Evolutionary conservation across 352 stramenopile species (phyloP).

Genomic region (Thalassiosira pacifica): DNA sequence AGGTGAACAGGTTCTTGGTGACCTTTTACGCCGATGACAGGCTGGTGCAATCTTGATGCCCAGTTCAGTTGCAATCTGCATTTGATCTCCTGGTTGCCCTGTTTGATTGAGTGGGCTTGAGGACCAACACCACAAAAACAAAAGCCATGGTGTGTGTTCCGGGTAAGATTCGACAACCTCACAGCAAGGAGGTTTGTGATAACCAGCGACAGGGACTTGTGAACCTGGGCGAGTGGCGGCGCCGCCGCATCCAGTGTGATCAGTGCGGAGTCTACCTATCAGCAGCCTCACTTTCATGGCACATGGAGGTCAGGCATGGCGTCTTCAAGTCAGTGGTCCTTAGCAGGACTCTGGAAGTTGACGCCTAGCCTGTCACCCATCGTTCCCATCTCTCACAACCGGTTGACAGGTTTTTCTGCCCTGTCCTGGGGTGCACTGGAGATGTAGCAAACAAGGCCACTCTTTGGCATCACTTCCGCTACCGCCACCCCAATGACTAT

Average conservation of each 20-base stretch:
- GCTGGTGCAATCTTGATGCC: background rate
- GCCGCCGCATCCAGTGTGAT: background rate
- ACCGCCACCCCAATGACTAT: background rate
- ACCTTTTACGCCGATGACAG: slow-evolving; percentile 45
- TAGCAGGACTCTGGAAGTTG: background rate
- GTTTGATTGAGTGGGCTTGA: slow-evolving; percentile 24
- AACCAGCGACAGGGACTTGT: background rate
- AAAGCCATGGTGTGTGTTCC: slow-evolving; percentile 20
- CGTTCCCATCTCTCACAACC: background rate
- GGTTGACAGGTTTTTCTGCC: background rate
- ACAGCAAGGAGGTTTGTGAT: background rate
- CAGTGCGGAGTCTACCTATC: background rate
- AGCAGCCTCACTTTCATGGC: background rate
- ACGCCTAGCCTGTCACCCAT: background rate
- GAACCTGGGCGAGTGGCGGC: background rate
- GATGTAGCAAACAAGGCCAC: background rate
- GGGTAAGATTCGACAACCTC: slow-evolving; percentile 4
- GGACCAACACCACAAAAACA: slow-evolving; percentile 13
- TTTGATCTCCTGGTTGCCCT: slow-evolving; percentile 4
- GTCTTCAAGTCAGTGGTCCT: background rate
- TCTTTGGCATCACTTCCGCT: background rate
- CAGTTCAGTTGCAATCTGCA: background rate
- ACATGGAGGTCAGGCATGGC: background rate
- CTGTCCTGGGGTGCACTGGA: background rate
- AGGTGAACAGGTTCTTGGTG: background rate